Evolutionary conservation across 129 eudicot species (phyloP).

Genomic region (Rutidosis leptorrhynchoides): DNA sequence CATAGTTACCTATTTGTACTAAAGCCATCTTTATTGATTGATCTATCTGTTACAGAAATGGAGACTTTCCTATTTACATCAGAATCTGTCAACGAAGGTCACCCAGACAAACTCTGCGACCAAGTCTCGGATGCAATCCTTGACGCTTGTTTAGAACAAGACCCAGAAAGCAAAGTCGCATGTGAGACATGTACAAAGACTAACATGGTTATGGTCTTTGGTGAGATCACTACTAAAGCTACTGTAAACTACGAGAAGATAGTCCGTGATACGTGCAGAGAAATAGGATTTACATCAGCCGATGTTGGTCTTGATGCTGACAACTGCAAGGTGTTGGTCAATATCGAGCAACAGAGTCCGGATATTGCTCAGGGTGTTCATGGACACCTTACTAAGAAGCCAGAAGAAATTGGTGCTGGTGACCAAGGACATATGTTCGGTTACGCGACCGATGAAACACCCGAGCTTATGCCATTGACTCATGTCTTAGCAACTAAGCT

Average conservation of each 20-base stretch:
- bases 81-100: slow-evolving; percentile 77
- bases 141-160: slow-evolving; percentile 76
- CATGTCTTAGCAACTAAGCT: slow-evolving; percentile 75
- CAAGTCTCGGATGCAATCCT: slow-evolving; percentile 79
- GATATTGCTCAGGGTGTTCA: slow-evolving; percentile 82
- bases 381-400: slow-evolving; percentile 68
- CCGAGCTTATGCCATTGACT: slow-evolving; percentile 75
- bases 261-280: slow-evolving; percentile 62
- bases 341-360: slow-evolving; percentile 72
- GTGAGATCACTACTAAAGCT: slow-evolving; percentile 80
- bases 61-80: slow-evolving; percentile 80
- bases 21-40: neutral
- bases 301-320: slow-evolving; percentile 79
- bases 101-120: slow-evolving; percentile 79
- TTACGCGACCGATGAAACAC: slow-evolving; percentile 77
- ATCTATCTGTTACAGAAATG: slow-evolving; percentile 34
- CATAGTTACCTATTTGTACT: neutral
- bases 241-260: slow-evolving; percentile 62
- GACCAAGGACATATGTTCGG: slow-evolving; percentile 79
- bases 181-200: slow-evolving; percentile 80
- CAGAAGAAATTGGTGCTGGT: slow-evolving; percentile 77
- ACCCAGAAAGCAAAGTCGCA: slow-evolving; percentile 75
- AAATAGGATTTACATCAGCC: slow-evolving; percentile 62
- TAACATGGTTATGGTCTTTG: slow-evolving; percentile 77
- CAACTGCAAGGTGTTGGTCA: slow-evolving; percentile 73